These are phyloP conservation scores for Stylosanthes scabra DNA, from an alignment of 331 rosid species.

Conservation along the genomic window DNA sequence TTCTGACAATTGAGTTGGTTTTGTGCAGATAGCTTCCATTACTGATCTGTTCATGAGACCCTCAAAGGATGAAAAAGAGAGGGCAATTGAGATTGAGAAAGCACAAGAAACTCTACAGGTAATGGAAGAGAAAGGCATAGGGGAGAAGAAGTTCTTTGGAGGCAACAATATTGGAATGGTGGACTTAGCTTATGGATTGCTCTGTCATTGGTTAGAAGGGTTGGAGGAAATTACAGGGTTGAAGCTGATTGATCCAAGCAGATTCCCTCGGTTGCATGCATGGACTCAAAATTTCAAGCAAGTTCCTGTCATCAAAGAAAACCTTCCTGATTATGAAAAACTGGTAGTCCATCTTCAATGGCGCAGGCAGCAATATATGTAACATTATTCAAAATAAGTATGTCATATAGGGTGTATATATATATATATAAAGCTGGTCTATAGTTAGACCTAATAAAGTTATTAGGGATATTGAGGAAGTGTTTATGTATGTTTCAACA, in stretches of 20 bases:
- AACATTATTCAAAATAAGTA: background rate
- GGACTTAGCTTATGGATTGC: constrained; percentile 56
- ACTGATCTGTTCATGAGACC: constrained; percentile 33
- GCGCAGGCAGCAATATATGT: constrained; percentile 32
- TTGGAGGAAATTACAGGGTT: constrained; percentile 49
- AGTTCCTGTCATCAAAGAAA: constrained; percentile 51
- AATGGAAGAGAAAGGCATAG: constrained; percentile 45
- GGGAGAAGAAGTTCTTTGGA: constrained; percentile 48
- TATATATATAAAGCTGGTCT: too few relatives aligned
- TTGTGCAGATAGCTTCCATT: constrained; percentile 14
- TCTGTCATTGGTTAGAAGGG: constrained; percentile 53
- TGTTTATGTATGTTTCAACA: too few relatives aligned
- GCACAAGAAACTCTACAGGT: constrained; percentile 22
- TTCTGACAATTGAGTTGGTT: too few relatives aligned
- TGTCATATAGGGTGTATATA: too few relatives aligned
- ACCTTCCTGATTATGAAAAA: constrained; percentile 49
- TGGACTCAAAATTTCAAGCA: constrained; percentile 60
- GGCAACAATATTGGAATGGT: constrained; percentile 50
- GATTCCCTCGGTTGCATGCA: constrained; percentile 51
- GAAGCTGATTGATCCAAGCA: constrained; percentile 46
- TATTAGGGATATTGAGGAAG: too few relatives aligned
- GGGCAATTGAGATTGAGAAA: constrained; percentile 21
- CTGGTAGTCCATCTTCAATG: constrained; percentile 35
- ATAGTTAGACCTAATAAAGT: too few relatives aligned
- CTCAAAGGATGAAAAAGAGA: constrained; percentile 45